Base-by-base conservation (phyloP, 345 rosid genomes). In the Lumnitzera littorea region DNA sequence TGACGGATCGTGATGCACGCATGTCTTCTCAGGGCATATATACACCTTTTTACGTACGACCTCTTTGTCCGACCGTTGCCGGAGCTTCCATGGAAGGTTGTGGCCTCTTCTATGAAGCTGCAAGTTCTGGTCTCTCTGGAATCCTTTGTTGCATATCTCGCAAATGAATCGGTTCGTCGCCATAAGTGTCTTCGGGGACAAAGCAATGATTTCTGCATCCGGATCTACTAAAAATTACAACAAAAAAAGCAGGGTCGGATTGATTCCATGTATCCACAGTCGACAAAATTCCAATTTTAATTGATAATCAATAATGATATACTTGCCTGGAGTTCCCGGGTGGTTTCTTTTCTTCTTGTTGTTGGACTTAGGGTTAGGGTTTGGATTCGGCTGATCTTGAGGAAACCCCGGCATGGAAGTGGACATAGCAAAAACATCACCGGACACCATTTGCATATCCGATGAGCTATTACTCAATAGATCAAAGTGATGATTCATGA, bases 161-260 rank as follows among this genome's bases (percentile, higher is more conserved):
- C 96, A 88, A 0, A 88, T 58, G 55, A 85, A 85, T 68, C 96
- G 61, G 79, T 88, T 85, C n/a, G 96, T 85, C 0, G 92, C 96
- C 96, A 88, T 85, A 63, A 88, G 90, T 0, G 86, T 67, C 65
- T 82, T 88, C 3, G 92, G 96, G 27, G 92, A 88, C 57, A 88
- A 73, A 72, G 96, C 92, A 57, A 88, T 77, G 71, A 88, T 90
- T 70, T 88, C 96, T 12, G 96, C 96, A 86, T 86, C 92, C 73
- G 92, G 96, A 85, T 88, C 96, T 88, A 74, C 58, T 23, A 24
- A 60, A 1, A 49, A 36, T 36, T 36, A 36, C 43, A 36, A 36
- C 43, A 36, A 36, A 36, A 7, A 5, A 20, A 20, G 20, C 7
- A 36, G 7, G 43, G 10, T 36, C 43, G 7, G 43, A 36, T 36